Base-by-base conservation (phyloP, 495 filamentous ascomycete species). In the Penicillium chermesinum region DNA sequence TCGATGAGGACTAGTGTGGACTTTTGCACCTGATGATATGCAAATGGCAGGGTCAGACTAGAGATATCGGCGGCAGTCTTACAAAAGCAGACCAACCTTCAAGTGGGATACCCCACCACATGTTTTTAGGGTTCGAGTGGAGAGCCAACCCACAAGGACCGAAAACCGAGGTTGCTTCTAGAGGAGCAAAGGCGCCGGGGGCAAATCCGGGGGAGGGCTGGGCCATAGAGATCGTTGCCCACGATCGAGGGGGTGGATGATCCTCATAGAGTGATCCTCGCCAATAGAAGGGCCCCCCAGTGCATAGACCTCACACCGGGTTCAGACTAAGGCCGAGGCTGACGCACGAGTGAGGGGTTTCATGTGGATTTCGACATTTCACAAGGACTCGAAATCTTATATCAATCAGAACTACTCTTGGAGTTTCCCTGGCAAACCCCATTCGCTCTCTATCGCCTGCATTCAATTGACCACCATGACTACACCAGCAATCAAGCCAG, bases 401-500 rank as follows among this genome's bases (percentile, higher is more conserved):
- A 44, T 44, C 7, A 35, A 34, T 13, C 15, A 13, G 3, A 7
- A 38, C 37, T 7, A 22, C 18, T 20, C 34, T 18, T 21, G 20
- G 33, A 46, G 44, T 43, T 32, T 25, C 22, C 6, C 17, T 17
- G 41, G 9, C 25, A 43, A 43, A 43, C 30, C 39, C 30, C 16
- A 30, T 18, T 36, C n/a, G 9, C 25, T 13, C 17, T 32, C 7
- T 3, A 43, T 33, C 25, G n/a, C 14, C 16, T 18, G 0, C 17
- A 44, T 22, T 19, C 14, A 34, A 44, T 40, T 34, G 16, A 32
- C 5, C 39, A 46, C 15, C 45, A 61, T 63, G 60, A 49, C 60
- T 37, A 41, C 54, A 45, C 44, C 53, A 14, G 51, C 52, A 49
- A 57, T 58, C 1, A 69, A 78, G 12, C 80, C 85, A 7, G 91